phyloP scores from a whole-genome alignment of 2,329 filamentous ascomycete genomes.

The Onygenales sp. region DNA sequence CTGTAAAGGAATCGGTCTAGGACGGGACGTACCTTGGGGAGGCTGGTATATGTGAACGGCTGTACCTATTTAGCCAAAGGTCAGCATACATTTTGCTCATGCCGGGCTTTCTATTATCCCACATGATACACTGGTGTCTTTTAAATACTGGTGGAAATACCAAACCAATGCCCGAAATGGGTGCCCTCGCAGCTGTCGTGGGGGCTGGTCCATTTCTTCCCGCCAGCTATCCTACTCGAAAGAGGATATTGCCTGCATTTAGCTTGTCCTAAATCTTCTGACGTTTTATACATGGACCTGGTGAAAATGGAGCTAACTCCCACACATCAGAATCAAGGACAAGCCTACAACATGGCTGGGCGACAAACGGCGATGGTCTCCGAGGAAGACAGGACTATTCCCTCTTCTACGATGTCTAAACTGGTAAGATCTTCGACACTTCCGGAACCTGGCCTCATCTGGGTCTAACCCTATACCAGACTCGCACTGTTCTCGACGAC shows the following conservation, averaged over 20 bases:
- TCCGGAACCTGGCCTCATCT: no score
- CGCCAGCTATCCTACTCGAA: no score
- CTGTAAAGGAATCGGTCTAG: neutral
- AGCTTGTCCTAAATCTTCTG: no score
- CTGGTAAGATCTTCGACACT: constrained; percentile 22
- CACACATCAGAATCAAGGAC: neutral
- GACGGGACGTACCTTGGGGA: neutral
- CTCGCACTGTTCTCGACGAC: constrained; percentile 45
- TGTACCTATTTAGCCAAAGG: neutral
- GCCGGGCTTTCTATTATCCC: no score
- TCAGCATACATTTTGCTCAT: neutral
- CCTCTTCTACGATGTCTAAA: constrained; percentile 31
- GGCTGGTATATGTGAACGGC: neutral
- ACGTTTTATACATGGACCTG: no score
- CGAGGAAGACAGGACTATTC: constrained; percentile 20
- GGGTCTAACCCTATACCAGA: constrained; percentile 17
- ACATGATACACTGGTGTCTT: no score
- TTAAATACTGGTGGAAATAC: no score
- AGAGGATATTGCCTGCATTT: no score
- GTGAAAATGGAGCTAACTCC: neutral
- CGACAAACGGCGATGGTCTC: constrained; percentile 20
- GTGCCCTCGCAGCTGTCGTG: no score
- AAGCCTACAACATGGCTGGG: constrained; percentile 14
- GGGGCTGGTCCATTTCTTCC: no score
- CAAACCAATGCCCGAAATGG: no score